Evolutionary conservation across 78 protist genomes (phyloP).

Genomic region (Dictyostelium brefeldianum): DNA sequence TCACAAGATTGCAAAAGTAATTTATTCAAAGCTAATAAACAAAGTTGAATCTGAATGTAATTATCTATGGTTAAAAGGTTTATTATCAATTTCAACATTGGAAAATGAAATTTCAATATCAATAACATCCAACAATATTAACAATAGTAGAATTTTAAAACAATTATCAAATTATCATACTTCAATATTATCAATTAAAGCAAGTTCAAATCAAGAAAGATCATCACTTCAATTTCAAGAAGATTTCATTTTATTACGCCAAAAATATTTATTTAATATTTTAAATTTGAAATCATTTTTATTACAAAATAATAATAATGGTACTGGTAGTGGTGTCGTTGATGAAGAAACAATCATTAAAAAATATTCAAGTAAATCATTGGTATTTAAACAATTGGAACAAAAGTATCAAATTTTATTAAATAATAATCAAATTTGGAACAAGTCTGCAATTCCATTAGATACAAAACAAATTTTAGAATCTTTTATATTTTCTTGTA

Average conservation of each 20-base stretch:
- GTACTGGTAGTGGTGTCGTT: not conserved
- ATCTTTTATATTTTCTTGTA: constrained; percentile 16
- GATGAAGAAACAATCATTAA: not conserved
- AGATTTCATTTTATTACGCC: constrained; percentile 17
- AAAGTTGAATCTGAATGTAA: constrained; percentile 45
- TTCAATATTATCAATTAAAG: not conserved
- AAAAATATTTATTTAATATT: constrained; percentile 51
- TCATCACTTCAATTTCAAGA: constrained; percentile 56
- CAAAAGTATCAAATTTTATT: constrained; percentile 12
- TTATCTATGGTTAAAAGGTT: constrained; percentile 58
- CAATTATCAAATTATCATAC: constrained; percentile 23
- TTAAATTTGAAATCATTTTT: constrained; percentile 42
- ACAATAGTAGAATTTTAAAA: not conserved
- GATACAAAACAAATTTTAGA: constrained; percentile 23
- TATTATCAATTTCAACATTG: constrained; percentile 19
- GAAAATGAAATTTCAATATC: constrained; percentile 21
- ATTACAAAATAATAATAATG: not conserved
- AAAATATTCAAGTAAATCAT: not conserved
- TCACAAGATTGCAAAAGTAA: constrained; percentile 34
- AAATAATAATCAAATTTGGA: not conserved
- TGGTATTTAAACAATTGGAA: not conserved
- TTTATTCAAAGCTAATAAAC: constrained; percentile 15
- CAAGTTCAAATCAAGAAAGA: constrained; percentile 31
- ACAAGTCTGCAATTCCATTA: not conserved
- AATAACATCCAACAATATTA: not conserved